Conservation (phyloP, 495 filamentous ascomycete species). For the Lasiosphaeria hispida region DNA sequence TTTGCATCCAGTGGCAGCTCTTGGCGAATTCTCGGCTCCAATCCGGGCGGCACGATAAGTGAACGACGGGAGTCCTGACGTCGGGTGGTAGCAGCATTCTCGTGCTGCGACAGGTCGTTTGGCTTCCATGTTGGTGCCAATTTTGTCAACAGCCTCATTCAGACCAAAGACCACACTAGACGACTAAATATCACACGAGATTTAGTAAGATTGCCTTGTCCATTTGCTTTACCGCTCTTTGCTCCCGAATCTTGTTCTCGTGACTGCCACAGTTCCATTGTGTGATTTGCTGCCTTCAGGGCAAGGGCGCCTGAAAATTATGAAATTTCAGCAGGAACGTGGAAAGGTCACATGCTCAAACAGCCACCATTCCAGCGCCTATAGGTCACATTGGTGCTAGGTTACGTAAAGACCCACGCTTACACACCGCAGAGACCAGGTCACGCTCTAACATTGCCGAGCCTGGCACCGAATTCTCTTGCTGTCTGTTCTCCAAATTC, state of each 20-base stretch:
- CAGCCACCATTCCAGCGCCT: conserved; percentile 2
- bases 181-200: not conserved
- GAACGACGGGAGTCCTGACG: not conserved
- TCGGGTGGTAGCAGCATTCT: too few relatives aligned
- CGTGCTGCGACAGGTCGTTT: not conserved
- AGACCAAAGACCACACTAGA: not conserved
- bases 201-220: not conserved
- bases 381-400: conserved; percentile 20
- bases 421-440: conserved; percentile 4
- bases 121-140: too few relatives aligned
- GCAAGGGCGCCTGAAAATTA: not conserved
- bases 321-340: not conserved
- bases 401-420: conserved; percentile 29
- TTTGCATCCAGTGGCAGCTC: conserved; percentile 11
- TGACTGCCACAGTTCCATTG: not conserved
- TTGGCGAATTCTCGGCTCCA: conserved; percentile 9
- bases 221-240: conserved; percentile 12
- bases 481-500: not conserved
- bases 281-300: too few relatives aligned
- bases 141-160: conserved; percentile 1
- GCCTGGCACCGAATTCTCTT: not conserved
- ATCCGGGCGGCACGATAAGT: conserved; percentile 11
- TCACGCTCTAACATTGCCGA: conserved; percentile 14
- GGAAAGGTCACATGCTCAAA: conserved; percentile 25
- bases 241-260: conserved; percentile 6